Evolutionary conservation across 352 stramenopile species (phyloP).

Genomic region (Globisporangium splendens): DNA sequence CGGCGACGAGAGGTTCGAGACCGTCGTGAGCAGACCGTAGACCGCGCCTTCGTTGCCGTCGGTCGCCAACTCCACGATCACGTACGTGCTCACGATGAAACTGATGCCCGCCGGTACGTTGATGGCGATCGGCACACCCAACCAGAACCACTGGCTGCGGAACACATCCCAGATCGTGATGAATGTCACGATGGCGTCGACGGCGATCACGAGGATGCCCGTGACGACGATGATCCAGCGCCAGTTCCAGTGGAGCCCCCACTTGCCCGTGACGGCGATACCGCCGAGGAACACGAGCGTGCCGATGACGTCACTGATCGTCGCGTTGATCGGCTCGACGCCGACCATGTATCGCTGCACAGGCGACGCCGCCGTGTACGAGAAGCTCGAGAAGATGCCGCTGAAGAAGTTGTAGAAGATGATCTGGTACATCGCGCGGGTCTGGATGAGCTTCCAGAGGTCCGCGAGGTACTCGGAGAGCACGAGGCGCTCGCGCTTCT

Average conservation of each 20-base stretch:
- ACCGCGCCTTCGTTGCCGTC: slow-evolving; percentile 2
- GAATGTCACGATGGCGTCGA: slow-evolving; percentile 16
- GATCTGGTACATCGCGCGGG: slow-evolving; percentile 24
- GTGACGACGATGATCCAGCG: slow-evolving; percentile 15
- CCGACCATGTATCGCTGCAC: slow-evolving; percentile 16
- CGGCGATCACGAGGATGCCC: slow-evolving; percentile 5
- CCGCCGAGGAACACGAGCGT: background rate
- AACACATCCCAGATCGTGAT: slow-evolving; percentile 6
- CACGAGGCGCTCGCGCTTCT: slow-evolving; percentile 13
- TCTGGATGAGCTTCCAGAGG: slow-evolving; percentile 23
- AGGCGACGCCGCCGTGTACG: slow-evolving; percentile 10
- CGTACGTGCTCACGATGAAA: no score
- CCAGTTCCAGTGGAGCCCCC: slow-evolving; percentile 23
- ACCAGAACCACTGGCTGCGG: no score
- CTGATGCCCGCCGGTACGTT: no score
- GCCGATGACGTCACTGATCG: slow-evolving; percentile 11
- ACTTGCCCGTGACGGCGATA: slow-evolving; percentile 13
- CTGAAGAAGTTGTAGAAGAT: slow-evolving; percentile 25
- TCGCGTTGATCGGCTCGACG: slow-evolving; percentile 16
- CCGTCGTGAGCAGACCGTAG: slow-evolving; percentile 22
- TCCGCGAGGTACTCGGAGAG: slow-evolving; percentile 18
- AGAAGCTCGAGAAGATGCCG: slow-evolving; percentile 19
- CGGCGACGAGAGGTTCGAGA: slow-evolving; percentile 16
- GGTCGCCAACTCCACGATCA: no score
- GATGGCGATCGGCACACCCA: no score